These are phyloP conservation scores for Lasiosphaeria hispida DNA, from an alignment of 495 filamentous ascomycete genomes.

Conservation along the genomic window DNA sequence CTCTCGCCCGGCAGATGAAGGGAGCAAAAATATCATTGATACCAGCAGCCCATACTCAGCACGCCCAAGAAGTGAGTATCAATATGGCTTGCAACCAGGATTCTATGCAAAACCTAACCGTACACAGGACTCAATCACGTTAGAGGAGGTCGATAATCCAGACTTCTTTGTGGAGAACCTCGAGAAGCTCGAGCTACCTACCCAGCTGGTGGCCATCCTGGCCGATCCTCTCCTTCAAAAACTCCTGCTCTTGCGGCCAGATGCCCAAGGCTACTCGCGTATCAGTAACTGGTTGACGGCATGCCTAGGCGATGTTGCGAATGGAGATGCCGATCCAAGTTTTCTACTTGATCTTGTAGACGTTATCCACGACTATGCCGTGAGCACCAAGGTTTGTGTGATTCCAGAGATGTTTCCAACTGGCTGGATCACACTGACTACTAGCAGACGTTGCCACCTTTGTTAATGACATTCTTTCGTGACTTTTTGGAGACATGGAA, in stretches of 20 bases:
- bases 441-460: slow-evolving; percentile 56
- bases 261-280: slow-evolving; percentile 53
- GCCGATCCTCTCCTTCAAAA: slow-evolving; percentile 77
- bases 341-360: slow-evolving; percentile 56
- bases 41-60: slow-evolving; percentile 71
- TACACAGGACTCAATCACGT: slow-evolving; percentile 57
- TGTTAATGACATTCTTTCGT: slow-evolving; percentile 61
- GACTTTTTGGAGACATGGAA: slow-evolving; percentile 67
- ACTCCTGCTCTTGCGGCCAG: slow-evolving; percentile 62
- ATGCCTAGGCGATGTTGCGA: slow-evolving; percentile 58
- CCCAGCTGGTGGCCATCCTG: slow-evolving; percentile 74
- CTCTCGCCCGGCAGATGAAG: slow-evolving; percentile 44
- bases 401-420: neutral
- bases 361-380: slow-evolving; percentile 57
- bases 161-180: slow-evolving; percentile 71
- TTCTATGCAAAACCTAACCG: neutral
- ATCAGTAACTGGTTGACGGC: slow-evolving; percentile 65
- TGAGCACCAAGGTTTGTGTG: slow-evolving; percentile 60
- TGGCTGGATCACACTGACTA: slow-evolving; percentile 2
- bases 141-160: slow-evolving; percentile 76
- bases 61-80: slow-evolving; percentile 59
- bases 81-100: slow-evolving; percentile 4
- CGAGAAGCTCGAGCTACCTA: slow-evolving; percentile 77
- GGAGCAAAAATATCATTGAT: slow-evolving; percentile 45
- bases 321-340: slow-evolving; percentile 47